phyloP scores from a whole-genome alignment of 2,329 filamentous ascomycete genomes.

The Karstenula rhodostoma region DNA sequence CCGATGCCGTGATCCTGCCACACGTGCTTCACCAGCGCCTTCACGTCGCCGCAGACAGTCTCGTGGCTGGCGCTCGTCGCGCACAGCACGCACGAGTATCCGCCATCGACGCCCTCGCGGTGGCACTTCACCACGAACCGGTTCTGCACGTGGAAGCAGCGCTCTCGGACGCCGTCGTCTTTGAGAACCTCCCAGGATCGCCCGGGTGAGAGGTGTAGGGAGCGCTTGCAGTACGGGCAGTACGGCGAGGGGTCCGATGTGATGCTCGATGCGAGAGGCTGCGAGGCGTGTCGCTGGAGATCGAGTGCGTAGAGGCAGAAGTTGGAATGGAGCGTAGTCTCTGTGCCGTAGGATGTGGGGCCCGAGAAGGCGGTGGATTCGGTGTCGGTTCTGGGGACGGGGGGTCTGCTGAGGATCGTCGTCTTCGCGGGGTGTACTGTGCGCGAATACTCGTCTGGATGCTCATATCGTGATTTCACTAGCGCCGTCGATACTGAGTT shows the following conservation, averaged over 20 bases:
- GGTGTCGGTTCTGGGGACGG: conserved; percentile 26
- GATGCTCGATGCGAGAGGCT: conserved; percentile 37
- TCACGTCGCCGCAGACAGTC: conserved; percentile 49
- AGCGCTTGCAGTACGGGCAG: conserved; percentile 42
- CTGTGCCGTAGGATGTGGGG: conserved; percentile 30
- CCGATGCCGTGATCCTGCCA: conserved; percentile 42
- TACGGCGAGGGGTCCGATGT: conserved; percentile 33
- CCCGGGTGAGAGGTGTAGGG: conserved; percentile 41
- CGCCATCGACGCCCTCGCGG: conserved; percentile 40
- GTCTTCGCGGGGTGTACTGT: conserved; percentile 30
- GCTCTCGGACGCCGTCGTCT: conserved; percentile 38
- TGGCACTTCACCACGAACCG: conserved; percentile 50
- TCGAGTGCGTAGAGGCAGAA: conserved; percentile 45
- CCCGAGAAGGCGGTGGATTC: conserved; percentile 37
- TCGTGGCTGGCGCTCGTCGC: conserved; percentile 32
- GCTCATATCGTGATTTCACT: conserved; percentile 29
- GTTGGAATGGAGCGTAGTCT: conserved; percentile 26
- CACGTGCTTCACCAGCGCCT: conserved; percentile 45
- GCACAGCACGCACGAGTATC: conserved; percentile 47
- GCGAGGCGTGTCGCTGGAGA: conserved; percentile 39
- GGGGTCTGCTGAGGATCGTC: conserved; percentile 33
- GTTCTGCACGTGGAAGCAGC: conserved; percentile 44
- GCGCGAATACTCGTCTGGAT: conserved; percentile 8
- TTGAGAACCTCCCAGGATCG: conserved; percentile 48
- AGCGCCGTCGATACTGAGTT: conserved; percentile 36